phyloP scores from a whole-genome alignment of 2,329 filamentous ascomycete species.

The Cercospora zeina region DNA sequence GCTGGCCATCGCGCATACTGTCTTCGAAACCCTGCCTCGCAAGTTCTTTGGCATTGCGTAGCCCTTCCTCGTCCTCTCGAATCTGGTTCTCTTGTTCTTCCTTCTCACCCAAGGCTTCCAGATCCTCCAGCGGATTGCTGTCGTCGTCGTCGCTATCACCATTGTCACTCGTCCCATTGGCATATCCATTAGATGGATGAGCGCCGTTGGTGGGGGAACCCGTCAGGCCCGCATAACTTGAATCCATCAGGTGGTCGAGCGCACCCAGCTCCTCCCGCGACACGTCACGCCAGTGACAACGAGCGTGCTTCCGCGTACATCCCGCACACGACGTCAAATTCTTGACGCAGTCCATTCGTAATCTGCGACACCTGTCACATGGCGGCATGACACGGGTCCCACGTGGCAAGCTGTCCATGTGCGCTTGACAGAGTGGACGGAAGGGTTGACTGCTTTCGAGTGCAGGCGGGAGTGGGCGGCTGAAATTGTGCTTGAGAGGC shows the following conservation, averaged over 20 bases:
- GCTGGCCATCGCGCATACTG: conserved; percentile 19
- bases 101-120: conserved; percentile 40
- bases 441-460: conserved; percentile 43
- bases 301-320: conserved; percentile 87
- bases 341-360: conserved; percentile 80
- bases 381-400: conserved; percentile 77
- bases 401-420: conserved; percentile 72
- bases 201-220: conserved; percentile 8
- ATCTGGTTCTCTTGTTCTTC: conserved; percentile 37
- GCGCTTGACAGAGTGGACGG: conserved; percentile 48
- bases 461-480: conserved; percentile 40
- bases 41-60: conserved; percentile 37
- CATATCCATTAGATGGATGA: conserved; percentile 29
- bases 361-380: conserved; percentile 77
- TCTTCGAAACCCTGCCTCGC: conserved; percentile 37
- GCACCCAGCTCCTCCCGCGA: conserved; percentile 63
- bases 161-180: conserved; percentile 26
- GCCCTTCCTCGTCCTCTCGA: conserved; percentile 36
- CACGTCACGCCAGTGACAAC: conserved; percentile 83
- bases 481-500: conserved; percentile 43
- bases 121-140: conserved; percentile 40
- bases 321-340: conserved; percentile 83
- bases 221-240: conserved; percentile 21
- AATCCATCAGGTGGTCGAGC: conserved; percentile 38
- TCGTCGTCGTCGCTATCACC: conserved; percentile 40